Base-by-base conservation (phyloP, 805 yeast genomes). In the Scheffersomyces coipomensis region DNA sequence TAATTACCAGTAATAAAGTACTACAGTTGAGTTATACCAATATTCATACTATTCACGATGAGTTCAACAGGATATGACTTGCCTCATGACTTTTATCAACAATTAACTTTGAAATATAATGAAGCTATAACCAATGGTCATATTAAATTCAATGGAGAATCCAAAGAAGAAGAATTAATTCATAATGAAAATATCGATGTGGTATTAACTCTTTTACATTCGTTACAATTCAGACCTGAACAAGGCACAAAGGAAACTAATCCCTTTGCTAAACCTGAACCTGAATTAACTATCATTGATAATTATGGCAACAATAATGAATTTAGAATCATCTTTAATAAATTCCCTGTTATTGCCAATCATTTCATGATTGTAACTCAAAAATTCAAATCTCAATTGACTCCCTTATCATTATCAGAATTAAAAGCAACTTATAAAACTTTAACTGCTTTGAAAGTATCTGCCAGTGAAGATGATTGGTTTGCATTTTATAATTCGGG, bases 401-500 rank as follows among this genome's bases (percentile, higher is more conserved):
- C 86, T 1, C 83, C 95, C 12, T 66, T 91, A 40, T 70, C 79
- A 18, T 87, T 88, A 15, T 51, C 61, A n/a, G 97, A 91, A 51
- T 69, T 91, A 43, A 55, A 64, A 26, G 76, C 82, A 0, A 70
- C 85, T 4, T 78, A 78, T 55, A 56, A 75, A 4, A 66, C 86
- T 17, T 64, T 91, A 44, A 56, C 60, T 12, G 64, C 63, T 13
- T 64, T 85, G 37, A 78, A 79, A 51, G 42, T 51, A 9, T 49
- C 43, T 4, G 60, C 62, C 40, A 59, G 44, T 46, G 36, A 55
- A 2, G 63, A 57, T 17, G 71, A 76, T 40, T 83, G 86, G 72
- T 71, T 90, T 57, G 89, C 89, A 0, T 91, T 91, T 61, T 91
- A 79, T 73, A 91, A 91, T 61, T 81, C 88, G 55, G 99, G 99